A percentile compares a stretch with the other conserved stretches of the same genome.
Conservation (phyloP, 805 yeast species). For the Teunomyces tritomae region DNA sequence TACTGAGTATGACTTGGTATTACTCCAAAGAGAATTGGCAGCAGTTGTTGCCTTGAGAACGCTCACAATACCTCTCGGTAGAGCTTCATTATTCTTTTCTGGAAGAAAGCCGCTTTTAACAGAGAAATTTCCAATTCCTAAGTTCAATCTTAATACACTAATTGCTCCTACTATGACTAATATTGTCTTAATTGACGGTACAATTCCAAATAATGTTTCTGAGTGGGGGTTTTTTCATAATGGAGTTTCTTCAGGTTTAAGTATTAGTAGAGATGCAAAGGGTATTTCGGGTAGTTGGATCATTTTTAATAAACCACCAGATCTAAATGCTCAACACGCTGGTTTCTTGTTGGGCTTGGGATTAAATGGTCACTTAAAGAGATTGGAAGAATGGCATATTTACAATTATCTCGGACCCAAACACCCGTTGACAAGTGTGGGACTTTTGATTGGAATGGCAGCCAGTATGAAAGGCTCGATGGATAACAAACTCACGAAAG, state of each 20-base stretch:
- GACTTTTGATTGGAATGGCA: constrained; percentile 86
- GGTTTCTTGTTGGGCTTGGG: constrained; percentile 95
- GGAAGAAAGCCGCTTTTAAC: constrained; percentile 77
- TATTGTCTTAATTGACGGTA: constrained; percentile 55
- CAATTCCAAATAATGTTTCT: constrained; percentile 46
- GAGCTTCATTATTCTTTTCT: constrained; percentile 69
- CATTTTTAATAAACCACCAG: constrained; percentile 74
- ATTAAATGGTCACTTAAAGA: constrained; percentile 78
- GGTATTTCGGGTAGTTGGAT: constrained; percentile 91
- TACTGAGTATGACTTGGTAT: constrained; percentile 55
- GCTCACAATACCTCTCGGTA: constrained; percentile 70
- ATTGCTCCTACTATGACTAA: constrained; percentile 67
- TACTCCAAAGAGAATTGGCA: constrained; percentile 58
- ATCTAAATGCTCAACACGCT: constrained; percentile 78
- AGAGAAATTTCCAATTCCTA: constrained; percentile 78
- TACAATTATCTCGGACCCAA: constrained; percentile 91
- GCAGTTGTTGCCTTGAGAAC: constrained; percentile 67
- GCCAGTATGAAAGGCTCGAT: constrained; percentile 81
- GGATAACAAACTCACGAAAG: constrained; percentile 86
- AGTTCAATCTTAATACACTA: constrained; percentile 63
- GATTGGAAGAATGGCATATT: constrained; percentile 93
- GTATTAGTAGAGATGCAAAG: constrained; percentile 62
- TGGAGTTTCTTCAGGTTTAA: constrained; percentile 85
- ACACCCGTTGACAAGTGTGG: constrained; percentile 79
- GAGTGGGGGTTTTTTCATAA: constrained; percentile 91